These are phyloP conservation scores for Cynanchum wilfordii DNA, from an alignment of 257 asterid species.

Conservation along the genomic window DNA sequence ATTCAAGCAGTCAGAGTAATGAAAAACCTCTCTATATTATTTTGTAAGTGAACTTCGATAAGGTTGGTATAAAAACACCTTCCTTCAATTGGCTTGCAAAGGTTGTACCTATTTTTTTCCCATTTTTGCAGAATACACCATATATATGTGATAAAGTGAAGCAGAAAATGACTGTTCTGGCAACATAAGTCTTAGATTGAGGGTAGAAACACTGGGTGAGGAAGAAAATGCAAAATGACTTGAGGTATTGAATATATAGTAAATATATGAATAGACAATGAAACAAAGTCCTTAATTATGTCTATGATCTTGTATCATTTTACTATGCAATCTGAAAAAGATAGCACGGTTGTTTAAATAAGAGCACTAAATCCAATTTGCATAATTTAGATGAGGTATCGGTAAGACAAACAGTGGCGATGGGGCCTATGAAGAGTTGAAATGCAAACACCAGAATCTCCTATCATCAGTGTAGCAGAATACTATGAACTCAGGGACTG, in stretches of 20 bases:
- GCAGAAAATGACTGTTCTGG: background rate
- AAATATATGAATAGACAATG: background rate
- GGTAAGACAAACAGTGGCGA: background rate
- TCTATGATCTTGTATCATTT: background rate
- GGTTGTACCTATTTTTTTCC: no score
- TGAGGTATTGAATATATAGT: background rate
- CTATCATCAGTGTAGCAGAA: background rate
- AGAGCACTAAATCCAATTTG: background rate
- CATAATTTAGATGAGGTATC: background rate
- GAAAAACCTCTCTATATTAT: slow-evolving; percentile 7
- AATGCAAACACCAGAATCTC: background rate
- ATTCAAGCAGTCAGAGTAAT: background rate
- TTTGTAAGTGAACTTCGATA: background rate
- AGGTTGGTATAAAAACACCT: background rate
- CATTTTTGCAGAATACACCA: slow-evolving; percentile 1
- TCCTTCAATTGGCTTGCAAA: background rate
- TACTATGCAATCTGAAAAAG: background rate
- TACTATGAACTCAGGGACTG: background rate
- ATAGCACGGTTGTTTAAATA: background rate
- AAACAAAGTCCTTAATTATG: background rate
- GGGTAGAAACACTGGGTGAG: background rate
- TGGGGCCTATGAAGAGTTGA: background rate
- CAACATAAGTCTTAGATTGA: background rate
- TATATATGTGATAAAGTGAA: background rate
- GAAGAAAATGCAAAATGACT: background rate